Percentiles rank a stretch among this genome's conserved stretches.
Evolutionary conservation across 1,284 basidiomycete species (phyloP).

Genomic region (Cystobasidium pallidum): DNA sequence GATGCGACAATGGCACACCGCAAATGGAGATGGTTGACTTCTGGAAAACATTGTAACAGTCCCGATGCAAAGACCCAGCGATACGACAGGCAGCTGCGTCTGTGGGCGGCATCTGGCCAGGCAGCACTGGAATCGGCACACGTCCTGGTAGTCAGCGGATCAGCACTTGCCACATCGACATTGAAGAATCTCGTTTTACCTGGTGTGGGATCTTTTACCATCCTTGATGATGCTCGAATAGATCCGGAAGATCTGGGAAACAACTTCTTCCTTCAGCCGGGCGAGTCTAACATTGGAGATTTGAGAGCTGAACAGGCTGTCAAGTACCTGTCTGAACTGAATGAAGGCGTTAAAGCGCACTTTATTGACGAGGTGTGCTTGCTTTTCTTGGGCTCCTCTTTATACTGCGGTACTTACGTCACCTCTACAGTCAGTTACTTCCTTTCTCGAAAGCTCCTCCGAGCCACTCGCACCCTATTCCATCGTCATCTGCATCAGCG

Average conservation of each 20-base stretch:
- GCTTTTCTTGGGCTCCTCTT: not conserved
- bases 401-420: not conserved
- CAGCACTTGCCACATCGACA: slow-evolving; percentile 79
- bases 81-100: slow-evolving; percentile 89
- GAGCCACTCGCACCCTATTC: slow-evolving; percentile 66
- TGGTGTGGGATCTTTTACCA: slow-evolving; percentile 86
- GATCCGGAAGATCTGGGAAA: slow-evolving; percentile 80
- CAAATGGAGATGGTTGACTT: not conserved
- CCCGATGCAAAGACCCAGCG: slow-evolving; percentile 84
- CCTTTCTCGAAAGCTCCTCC: slow-evolving; percentile 50
- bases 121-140: slow-evolving; percentile 82
- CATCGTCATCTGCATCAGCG: slow-evolving; percentile 82
- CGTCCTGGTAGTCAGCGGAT: slow-evolving; percentile 77
- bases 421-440: slow-evolving; percentile 33
- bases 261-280: slow-evolving; percentile 88
- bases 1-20: not conserved
- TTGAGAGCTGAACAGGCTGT: slow-evolving; percentile 79
- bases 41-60: slow-evolving; percentile 45
- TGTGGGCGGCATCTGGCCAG: slow-evolving; percentile 95
- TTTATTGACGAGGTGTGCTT: slow-evolving; percentile 64
- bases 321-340: slow-evolving; percentile 78
- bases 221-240: slow-evolving; percentile 71
- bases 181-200: slow-evolving; percentile 95
- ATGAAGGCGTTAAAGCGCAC: slow-evolving; percentile 77
- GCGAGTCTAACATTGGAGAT: slow-evolving; percentile 69